phyloP scores from a whole-genome alignment of 352 stramenopile species.

The Elongisporangium anandrum region DNA sequence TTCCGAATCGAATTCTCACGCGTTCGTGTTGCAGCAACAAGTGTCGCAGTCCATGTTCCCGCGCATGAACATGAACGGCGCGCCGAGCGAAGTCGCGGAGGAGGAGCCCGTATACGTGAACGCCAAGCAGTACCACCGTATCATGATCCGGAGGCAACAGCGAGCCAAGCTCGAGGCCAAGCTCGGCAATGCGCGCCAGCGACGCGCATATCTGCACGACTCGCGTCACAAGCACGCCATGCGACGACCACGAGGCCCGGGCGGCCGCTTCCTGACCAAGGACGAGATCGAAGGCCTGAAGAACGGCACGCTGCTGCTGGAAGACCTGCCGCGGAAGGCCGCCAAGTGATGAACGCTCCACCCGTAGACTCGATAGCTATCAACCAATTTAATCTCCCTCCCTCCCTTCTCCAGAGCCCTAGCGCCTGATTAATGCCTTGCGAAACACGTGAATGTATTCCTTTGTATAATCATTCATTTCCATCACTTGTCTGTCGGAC shows the following conservation, averaged over 20 bases:
- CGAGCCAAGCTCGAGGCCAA: slow-evolving; percentile 85
- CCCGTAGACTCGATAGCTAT: background rate
- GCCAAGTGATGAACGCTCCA: slow-evolving; percentile 11
- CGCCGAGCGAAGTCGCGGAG: slow-evolving; percentile 54
- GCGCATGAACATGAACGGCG: slow-evolving; percentile 33
- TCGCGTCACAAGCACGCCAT: slow-evolving; percentile 87
- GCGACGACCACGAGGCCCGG: slow-evolving; percentile 74
- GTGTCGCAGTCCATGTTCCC: slow-evolving; percentile 67
- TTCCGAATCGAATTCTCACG: background rate
- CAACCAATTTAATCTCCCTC: background rate
- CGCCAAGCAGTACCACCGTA: slow-evolving; percentile 89
- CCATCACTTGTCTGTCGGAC: slow-evolving; percentile 52
- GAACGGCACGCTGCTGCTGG: slow-evolving; percentile 67
- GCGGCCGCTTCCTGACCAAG: slow-evolving; percentile 82
- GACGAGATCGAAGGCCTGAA: slow-evolving; percentile 81
- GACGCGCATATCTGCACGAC: slow-evolving; percentile 84
- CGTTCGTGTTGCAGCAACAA: slow-evolving; percentile 12
- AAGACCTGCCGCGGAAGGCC: slow-evolving; percentile 56
- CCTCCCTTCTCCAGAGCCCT: background rate
- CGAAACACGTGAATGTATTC: slow-evolving; percentile 3
- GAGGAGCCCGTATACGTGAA: slow-evolving; percentile 90
- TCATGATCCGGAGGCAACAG: slow-evolving; percentile 86
- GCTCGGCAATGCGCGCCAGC: slow-evolving; percentile 68
- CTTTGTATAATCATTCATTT: slow-evolving; percentile 1
- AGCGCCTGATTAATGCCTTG: no score